Base-by-base conservation (phyloP, 768 basidiomycete genomes). In the Auricularia auricula-judae region DNA sequence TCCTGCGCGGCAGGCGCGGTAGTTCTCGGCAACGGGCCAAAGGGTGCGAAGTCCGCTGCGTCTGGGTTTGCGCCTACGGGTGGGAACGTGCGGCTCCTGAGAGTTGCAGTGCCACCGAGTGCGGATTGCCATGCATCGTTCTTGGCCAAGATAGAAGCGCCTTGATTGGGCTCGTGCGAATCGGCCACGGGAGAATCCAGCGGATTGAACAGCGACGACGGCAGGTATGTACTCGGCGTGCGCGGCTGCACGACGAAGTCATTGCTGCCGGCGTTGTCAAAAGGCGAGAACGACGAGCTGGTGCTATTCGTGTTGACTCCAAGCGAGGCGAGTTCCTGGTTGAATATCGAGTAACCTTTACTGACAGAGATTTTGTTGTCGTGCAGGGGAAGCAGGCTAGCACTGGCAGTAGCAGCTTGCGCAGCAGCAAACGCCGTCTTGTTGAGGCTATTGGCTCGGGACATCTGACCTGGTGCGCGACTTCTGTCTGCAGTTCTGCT, bases 251-350 rank as follows among this genome's bases (percentile, higher is more conserved):
- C 29, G 56, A 10, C 29, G 23, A 59, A 33, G 56, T 33, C 56
- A 7, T 14, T 34, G 18, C 23, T 10, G 8, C 80, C 78, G 51
- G 72, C 64, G 65, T 84, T 84, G 59, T 72, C 72, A 67, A 88
- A 87, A 5, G 85, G 83, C 39, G 82, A 80, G 71, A 87, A 86
- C 2, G 74, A 75, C 33, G 71, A 10, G 72, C 64, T 33, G 11
- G 56, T 14, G 34, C 12, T 33, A 7, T 21, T 10, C 34, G 21
- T 18, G 16, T 16, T 23, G 23, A 29, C 10, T 14, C 11, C 42
- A 12, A 43, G 43, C 34, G 76, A 71, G n/a, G 76, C 72, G 43
- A 76, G 65, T 60, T 78, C 75, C 36, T 79, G 77, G 62, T 79
- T 77, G 67, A 81, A 79, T 42, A 76, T 70, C 23, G 73, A 64